A percentile compares a stretch with the other conserved stretches of the same genome.
Evolutionary conservation across 192 early-diverging fungal genomes (phyloP).

Genomic region (Backusella westeae): DNA sequence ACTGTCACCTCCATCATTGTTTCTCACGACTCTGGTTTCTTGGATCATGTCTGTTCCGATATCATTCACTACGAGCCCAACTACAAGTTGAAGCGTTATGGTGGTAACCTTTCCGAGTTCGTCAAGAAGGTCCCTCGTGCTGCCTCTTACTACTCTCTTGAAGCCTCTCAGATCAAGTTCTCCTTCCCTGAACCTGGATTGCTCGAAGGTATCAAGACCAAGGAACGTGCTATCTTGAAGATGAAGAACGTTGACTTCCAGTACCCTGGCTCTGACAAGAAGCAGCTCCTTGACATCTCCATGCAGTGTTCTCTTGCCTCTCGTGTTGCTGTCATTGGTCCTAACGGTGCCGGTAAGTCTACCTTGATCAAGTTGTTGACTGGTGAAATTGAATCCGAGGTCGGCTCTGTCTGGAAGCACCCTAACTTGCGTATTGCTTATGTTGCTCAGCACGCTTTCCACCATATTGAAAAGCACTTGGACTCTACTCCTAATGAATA

Average conservation of each 20-base stretch:
- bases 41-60: conserved; percentile 76
- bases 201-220: conserved; percentile 71
- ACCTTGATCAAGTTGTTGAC: conserved; percentile 74
- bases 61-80: conserved; percentile 82
- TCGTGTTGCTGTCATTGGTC: conserved; percentile 78
- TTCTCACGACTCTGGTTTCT: conserved; percentile 85
- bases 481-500: conserved; percentile 74
- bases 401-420: conserved; percentile 78
- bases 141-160: conserved; percentile 73
- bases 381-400: conserved; percentile 70
- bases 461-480: conserved; percentile 81
- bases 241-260: conserved; percentile 69
- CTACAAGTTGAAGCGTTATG: conserved; percentile 76
- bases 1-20: conserved; percentile 83
- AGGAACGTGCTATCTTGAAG: conserved; percentile 75
- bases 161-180: conserved; percentile 61
- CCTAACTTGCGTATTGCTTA: conserved; percentile 83
- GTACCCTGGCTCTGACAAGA: conserved; percentile 65
- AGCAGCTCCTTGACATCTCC: conserved; percentile 60
- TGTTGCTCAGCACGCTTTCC: conserved; percentile 86
- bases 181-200: conserved; percentile 73
- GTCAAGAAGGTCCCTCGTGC: conserved; percentile 76
- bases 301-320: conserved; percentile 70
- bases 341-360: conserved; percentile 74
- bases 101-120: conserved; percentile 78